Conservation (phyloP, 768 basidiomycete species). For the Auricularia auricula-judae region DNA sequence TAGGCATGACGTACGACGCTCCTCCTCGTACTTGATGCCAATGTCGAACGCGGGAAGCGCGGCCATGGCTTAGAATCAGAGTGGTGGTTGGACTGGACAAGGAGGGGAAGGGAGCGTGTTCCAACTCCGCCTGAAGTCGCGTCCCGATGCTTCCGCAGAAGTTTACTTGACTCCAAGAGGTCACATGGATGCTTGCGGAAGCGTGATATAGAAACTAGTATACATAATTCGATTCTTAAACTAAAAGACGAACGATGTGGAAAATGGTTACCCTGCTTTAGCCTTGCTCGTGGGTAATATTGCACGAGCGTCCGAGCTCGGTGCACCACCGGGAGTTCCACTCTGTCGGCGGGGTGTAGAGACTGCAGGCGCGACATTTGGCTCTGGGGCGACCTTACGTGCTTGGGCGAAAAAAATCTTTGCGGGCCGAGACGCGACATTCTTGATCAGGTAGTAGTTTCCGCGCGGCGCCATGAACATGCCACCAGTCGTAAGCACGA, state of each 20-base stretch:
- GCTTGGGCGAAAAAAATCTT: constrained; percentile 90
- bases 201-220: too few species aligned
- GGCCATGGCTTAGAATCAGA: neutral
- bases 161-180: too few species aligned
- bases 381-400: constrained; percentile 33
- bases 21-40: constrained; percentile 55
- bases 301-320: neutral
- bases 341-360: neutral
- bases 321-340: neutral
- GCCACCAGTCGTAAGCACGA: constrained; percentile 70
- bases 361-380: constrained; percentile 6
- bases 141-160: too few species aligned
- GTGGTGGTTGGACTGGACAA: neutral
- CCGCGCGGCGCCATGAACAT: constrained; percentile 89
- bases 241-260: too few species aligned
- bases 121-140: neutral
- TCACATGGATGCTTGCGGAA: too few species aligned
- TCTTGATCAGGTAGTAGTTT: constrained; percentile 84
- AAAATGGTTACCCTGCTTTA: neutral
- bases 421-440: constrained; percentile 69
- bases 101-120: neutral
- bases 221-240: too few species aligned
- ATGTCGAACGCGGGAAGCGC: constrained; percentile 18
- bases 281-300: neutral
- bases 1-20: constrained; percentile 43